These are phyloP conservation scores for Pleurotus pulmonarius DNA, from an alignment of 768 basidiomycete genomes.

Conservation along the genomic window DNA sequence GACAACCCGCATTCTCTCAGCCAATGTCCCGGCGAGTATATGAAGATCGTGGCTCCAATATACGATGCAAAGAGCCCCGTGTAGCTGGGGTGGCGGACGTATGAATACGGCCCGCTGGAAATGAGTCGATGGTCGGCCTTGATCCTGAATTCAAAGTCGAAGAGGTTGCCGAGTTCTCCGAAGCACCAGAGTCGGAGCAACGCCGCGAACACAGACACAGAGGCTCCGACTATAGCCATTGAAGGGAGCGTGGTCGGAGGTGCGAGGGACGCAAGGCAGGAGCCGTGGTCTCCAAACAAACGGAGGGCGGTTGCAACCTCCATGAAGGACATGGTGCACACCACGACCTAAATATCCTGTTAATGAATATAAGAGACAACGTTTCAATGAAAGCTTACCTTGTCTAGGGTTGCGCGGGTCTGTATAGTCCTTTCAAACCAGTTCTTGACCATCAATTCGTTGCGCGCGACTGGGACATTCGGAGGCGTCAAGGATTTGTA, in stretches of 20 bases:
- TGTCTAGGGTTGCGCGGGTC: neutral
- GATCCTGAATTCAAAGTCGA: conserved; percentile 20
- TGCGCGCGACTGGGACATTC: conserved; percentile 30
- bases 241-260: neutral
- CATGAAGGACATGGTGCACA: neutral
- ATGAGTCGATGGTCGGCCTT: conserved; percentile 17
- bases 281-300: neutral
- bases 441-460: conserved; percentile 26
- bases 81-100: conserved; percentile 22
- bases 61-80: conserved; percentile 6
- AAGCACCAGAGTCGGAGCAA: neutral
- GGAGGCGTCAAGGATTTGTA: conserved; percentile 35
- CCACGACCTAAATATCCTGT: neutral
- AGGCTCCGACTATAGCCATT: neutral
- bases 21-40: conserved; percentile 10
- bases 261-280: neutral
- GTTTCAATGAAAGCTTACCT: neutral
- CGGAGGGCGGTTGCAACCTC: neutral
- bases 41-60: neutral
- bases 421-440: conserved; percentile 15
- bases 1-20: conserved; percentile 10
- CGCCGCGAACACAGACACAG: neutral
- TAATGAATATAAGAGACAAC: neutral
- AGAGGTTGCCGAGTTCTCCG: conserved; percentile 21
- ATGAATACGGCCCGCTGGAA: conserved; percentile 19